Evolutionary conservation across 129 eudicot species (phyloP).

Genomic region (Saposhnikovia divaricata): DNA sequence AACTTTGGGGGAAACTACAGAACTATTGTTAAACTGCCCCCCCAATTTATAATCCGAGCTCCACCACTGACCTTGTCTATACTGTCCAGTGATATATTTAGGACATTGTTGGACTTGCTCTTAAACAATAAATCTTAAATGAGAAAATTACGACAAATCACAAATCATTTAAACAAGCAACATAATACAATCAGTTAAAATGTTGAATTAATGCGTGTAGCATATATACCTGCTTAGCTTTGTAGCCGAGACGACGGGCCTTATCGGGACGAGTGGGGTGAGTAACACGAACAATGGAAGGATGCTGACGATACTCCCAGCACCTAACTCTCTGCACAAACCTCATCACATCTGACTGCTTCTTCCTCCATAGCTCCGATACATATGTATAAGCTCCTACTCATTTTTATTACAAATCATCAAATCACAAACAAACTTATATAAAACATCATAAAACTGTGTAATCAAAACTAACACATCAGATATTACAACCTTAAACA

Average conservation of each 20-base stretch:
- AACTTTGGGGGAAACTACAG: no score
- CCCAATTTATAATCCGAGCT: background rate
- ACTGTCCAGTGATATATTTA: background rate
- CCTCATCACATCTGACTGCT: constrained; percentile 81
- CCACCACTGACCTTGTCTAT: background rate
- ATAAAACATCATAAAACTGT: background rate
- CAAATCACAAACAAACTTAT: background rate
- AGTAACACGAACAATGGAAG: constrained; percentile 80
- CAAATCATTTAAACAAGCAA: background rate
- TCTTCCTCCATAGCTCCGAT: constrained; percentile 78
- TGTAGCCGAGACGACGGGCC: constrained; percentile 87
- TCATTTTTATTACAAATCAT: background rate
- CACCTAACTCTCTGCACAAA: constrained; percentile 70
- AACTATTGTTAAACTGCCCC: no score
- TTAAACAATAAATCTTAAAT: background rate
- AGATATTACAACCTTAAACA: background rate
- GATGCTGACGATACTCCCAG: constrained; percentile 91
- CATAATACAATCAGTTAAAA: background rate
- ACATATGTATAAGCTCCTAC: constrained; percentile 72
- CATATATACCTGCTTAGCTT: constrained; percentile 63
- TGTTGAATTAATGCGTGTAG: no score
- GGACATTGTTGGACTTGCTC: no score
- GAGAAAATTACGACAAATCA: background rate
- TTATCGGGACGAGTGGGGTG: constrained; percentile 83
- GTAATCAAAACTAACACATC: background rate